phyloP scores from a whole-genome alignment of 2,329 filamentous ascomycete genomes.

The Sarocladium strictum region DNA sequence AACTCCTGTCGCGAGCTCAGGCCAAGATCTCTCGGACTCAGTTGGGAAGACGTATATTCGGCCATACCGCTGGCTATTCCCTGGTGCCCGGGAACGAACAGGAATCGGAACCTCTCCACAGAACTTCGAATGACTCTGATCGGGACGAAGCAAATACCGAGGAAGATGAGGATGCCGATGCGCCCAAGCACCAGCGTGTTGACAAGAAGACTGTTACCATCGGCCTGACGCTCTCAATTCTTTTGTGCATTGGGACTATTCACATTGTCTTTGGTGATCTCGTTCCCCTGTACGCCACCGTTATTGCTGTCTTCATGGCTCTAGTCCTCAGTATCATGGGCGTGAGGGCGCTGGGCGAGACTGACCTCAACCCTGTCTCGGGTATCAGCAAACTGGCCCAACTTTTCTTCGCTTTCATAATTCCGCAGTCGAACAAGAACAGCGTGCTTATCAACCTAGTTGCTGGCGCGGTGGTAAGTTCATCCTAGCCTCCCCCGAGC shows the following conservation, averaged over 20 bases:
- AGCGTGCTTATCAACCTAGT: constrained; percentile 94
- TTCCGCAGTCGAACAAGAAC: constrained; percentile 72
- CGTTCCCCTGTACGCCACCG: constrained; percentile 70
- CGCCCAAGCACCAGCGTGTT: constrained; percentile 77
- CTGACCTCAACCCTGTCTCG: constrained; percentile 91
- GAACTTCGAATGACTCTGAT: constrained; percentile 8
- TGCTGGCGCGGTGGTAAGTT: constrained; percentile 69
- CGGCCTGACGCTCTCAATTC: constrained; percentile 69
- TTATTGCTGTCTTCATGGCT: constrained; percentile 78
- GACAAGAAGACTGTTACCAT: constrained; percentile 63
- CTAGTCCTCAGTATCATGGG: constrained; percentile 72
- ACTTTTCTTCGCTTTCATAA: constrained; percentile 86
- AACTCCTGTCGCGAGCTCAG: background rate
- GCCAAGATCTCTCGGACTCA: background rate
- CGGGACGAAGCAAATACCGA: constrained; percentile 17
- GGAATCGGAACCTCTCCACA: constrained; percentile 2
- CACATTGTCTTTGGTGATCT: constrained; percentile 77
- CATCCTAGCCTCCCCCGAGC: too few relatives aligned
- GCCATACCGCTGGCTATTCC: constrained; percentile 11
- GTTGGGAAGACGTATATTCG: background rate
- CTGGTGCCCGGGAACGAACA: constrained; percentile 13
- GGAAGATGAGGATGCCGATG: constrained; percentile 56
- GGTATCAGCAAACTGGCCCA: constrained; percentile 97
- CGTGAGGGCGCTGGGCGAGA: constrained; percentile 66
- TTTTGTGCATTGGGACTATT: constrained; percentile 75